Percentiles rank a stretch among this genome's conserved stretches.
Evolutionary conservation across 148 eudicot species (phyloP).

Genomic region (Spergularia bocconei): DNA sequence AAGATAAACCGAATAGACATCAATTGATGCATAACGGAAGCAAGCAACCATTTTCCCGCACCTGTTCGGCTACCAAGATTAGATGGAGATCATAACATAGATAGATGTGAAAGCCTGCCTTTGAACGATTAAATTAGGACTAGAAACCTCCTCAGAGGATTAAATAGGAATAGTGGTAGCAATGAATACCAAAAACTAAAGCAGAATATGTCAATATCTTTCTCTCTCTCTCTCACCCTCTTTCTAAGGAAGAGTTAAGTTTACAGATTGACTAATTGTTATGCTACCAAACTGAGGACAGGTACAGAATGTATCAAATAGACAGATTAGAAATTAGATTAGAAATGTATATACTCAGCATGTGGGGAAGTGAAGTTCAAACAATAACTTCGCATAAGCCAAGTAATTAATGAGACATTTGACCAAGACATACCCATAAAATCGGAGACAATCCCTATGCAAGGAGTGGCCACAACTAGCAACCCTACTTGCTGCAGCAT

Average conservation of each 20-base stretch:
- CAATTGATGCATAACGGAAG: conserved; percentile 96
- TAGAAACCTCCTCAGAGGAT: neutral
- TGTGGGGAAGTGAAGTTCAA: neutral
- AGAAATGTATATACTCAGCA: neutral
- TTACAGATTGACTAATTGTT: no score
- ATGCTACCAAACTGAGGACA: no score
- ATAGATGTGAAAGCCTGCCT: neutral
- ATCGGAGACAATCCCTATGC: conserved; percentile 95
- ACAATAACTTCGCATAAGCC: neutral
- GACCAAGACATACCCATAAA: conserved; percentile 68
- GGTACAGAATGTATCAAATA: neutral
- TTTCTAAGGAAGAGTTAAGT: neutral
- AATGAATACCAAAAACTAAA: neutral
- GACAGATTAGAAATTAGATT: neutral
- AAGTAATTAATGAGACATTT: neutral
- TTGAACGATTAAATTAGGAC: neutral
- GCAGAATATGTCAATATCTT: neutral
- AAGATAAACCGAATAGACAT: conserved; percentile 86
- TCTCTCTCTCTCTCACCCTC: neutral
- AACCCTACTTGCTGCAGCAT: conserved; percentile 96
- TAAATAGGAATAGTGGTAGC: no score
- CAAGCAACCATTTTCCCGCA: conserved; percentile 99
- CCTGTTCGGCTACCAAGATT: conserved; percentile 38
- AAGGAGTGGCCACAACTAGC: conserved; percentile 98
- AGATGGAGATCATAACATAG: neutral